Evolutionary conservation across 495 filamentous ascomycete genomes (phyloP).

Genomic region (Evansstolkia leycettana): DNA sequence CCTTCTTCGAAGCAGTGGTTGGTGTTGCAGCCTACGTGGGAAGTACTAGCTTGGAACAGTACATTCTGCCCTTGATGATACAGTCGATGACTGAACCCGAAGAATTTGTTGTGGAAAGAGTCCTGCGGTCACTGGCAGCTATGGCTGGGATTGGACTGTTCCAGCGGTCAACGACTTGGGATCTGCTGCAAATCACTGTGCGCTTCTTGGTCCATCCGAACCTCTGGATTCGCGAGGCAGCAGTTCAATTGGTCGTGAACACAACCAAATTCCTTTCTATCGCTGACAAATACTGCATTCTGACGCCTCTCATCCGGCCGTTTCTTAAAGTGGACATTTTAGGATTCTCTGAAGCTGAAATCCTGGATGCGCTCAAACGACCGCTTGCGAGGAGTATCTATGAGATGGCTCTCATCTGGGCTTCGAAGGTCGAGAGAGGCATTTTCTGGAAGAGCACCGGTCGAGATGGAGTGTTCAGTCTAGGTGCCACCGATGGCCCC

Average conservation of each 20-base stretch:
- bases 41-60: slow-evolving; percentile 79
- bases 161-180: slow-evolving; percentile 73
- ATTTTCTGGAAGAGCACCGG: slow-evolving; percentile 74
- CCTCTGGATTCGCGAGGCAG: slow-evolving; percentile 85
- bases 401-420: slow-evolving; percentile 81
- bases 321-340: slow-evolving; percentile 63
- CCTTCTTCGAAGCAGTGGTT: slow-evolving; percentile 91
- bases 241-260: slow-evolving; percentile 68
- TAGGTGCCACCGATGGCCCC: slow-evolving; percentile 29
- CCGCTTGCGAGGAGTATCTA: slow-evolving; percentile 69
- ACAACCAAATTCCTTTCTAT: slow-evolving; percentile 64
- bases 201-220: slow-evolving; percentile 91
- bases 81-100: slow-evolving; percentile 94
- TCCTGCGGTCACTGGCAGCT: slow-evolving; percentile 75
- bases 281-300: slow-evolving; percentile 72
- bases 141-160: slow-evolving; percentile 83
- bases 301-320: slow-evolving; percentile 64
- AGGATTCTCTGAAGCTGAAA: slow-evolving; percentile 52
- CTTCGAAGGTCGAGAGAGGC: slow-evolving; percentile 62
- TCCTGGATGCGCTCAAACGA: slow-evolving; percentile 76
- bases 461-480: slow-evolving; percentile 51
- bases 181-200: slow-evolving; percentile 66
- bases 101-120: slow-evolving; percentile 87
- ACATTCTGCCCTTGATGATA: slow-evolving; percentile 91
- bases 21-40: slow-evolving; percentile 88